Percentiles rank a stretch among this genome's conserved stretches.
These are phyloP conservation scores for Trametes hirsuta DNA, from an alignment of 1,284 basidiomycete genomes.

Conservation along the genomic window DNA sequence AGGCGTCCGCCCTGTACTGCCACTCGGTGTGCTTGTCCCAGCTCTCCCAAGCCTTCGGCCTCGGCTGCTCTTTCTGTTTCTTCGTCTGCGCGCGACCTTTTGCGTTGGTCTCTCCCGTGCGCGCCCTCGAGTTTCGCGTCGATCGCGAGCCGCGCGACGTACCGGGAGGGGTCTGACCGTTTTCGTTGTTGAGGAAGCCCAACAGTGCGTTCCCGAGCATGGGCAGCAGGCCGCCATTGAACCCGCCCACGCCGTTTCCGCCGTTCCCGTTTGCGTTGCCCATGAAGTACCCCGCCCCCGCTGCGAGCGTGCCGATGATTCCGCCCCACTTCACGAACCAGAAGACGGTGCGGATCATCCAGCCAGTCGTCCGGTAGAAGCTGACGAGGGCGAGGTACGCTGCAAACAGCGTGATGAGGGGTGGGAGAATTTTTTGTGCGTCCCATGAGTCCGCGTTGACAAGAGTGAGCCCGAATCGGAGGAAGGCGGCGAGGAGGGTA, in stretches of 20 bases:
- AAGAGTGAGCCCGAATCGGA: conserved; percentile 50
- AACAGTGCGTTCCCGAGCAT: conserved; percentile 46
- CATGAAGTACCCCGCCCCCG: conserved; percentile 55
- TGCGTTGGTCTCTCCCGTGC: conserved; percentile 28
- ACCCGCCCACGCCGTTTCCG: conserved; percentile 30
- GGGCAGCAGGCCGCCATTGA: conserved; percentile 40
- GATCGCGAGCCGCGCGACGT: conserved; percentile 29
- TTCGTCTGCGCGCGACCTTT: conserved; percentile 29
- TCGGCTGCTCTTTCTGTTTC: conserved; percentile 30
- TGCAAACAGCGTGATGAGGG: conserved; percentile 68
- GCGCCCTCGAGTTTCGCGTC: conserved; percentile 25
- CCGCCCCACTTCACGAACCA: conserved; percentile 78
- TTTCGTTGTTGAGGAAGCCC: conserved; percentile 48
- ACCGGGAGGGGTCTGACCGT: conserved; percentile 35
- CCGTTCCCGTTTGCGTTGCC: conserved; percentile 41
- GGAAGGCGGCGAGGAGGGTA: conserved; percentile 51
- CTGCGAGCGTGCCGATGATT: conserved; percentile 55
- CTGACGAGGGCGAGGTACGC: conserved; percentile 75
- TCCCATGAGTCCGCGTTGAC: conserved; percentile 61
- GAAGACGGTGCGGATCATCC: conserved; percentile 66
- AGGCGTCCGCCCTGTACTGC: conserved; percentile 51
- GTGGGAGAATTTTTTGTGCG: conserved; percentile 67
- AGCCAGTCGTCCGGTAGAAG: conserved; percentile 74
- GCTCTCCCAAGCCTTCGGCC: conserved; percentile 67
- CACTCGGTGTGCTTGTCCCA: conserved; percentile 63